Evolutionary conservation across 2,329 filamentous ascomycete species (phyloP).

Genomic region (Macrophomina pseudophaseolina): DNA sequence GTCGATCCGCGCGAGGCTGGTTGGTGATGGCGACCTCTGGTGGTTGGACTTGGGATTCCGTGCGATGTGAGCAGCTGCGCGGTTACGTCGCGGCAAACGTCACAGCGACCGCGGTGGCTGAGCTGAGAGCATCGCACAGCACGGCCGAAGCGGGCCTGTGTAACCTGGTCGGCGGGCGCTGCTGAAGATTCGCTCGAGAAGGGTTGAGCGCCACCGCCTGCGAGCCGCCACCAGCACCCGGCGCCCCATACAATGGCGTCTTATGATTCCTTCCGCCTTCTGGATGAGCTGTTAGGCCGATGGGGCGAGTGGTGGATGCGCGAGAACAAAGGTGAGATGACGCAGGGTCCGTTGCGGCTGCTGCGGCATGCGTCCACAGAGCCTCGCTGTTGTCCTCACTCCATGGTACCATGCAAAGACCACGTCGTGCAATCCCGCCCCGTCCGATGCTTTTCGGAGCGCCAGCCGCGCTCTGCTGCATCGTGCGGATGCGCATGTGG

Average conservation of each 20-base stretch:
- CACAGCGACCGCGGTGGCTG: background rate
- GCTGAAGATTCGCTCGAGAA: slow-evolving; percentile 9
- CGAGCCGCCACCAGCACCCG: background rate
- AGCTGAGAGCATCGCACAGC: background rate
- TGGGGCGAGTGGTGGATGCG: background rate
- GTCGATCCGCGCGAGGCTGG: slow-evolving; percentile 4
- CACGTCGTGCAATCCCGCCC: background rate
- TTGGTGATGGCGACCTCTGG: background rate
- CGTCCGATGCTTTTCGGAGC: background rate
- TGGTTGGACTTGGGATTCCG: background rate
- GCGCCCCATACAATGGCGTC: background rate
- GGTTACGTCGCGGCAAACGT: background rate
- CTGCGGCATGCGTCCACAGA: slow-evolving; percentile 13
- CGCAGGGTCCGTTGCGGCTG: slow-evolving; percentile 17
- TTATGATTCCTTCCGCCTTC: background rate
- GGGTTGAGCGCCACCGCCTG: background rate
- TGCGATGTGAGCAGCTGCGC: slow-evolving; percentile 22
- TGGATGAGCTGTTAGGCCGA: slow-evolving; percentile 4
- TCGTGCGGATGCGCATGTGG: background rate
- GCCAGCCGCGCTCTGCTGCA: slow-evolving; percentile 8
- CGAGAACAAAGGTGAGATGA: background rate
- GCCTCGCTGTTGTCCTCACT: background rate
- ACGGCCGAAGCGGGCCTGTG: background rate
- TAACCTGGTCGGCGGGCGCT: slow-evolving; percentile 19
- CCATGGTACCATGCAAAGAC: background rate